Evolutionary conservation across 2,329 filamentous ascomycete genomes (phyloP).

Genomic region (Chaetoscypha palmicola): DNA sequence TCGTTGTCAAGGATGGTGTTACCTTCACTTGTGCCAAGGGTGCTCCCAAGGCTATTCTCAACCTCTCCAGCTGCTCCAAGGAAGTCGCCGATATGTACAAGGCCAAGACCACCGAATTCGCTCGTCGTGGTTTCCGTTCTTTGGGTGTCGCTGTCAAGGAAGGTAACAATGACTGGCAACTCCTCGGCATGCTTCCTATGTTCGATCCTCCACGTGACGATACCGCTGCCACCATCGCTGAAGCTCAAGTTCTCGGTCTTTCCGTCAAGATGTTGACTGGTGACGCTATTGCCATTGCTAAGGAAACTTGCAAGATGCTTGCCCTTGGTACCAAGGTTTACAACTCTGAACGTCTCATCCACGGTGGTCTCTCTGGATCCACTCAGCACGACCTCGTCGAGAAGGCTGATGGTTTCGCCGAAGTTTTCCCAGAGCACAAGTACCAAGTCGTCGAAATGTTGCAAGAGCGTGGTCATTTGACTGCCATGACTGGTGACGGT

Average conservation of each 20-base stretch:
- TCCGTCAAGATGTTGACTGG: slow-evolving; percentile 77
- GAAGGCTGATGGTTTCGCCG: slow-evolving; percentile 89
- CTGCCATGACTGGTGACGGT: slow-evolving; percentile 94
- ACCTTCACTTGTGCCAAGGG: slow-evolving; percentile 69
- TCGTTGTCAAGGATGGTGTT: slow-evolving; percentile 63
- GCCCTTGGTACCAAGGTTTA: slow-evolving; percentile 74
- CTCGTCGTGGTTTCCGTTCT: slow-evolving; percentile 72
- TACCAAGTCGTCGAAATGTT: slow-evolving; percentile 91
- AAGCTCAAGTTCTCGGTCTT: slow-evolving; percentile 69
- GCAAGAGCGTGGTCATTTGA: slow-evolving; percentile 86
- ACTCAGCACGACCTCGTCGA: slow-evolving; percentile 72
- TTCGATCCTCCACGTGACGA: slow-evolving; percentile 75
- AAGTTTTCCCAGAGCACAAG: slow-evolving; percentile 94
- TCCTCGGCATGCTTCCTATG: slow-evolving; percentile 72
- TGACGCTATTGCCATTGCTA: slow-evolving; percentile 72
- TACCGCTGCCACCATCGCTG: slow-evolving; percentile 70
- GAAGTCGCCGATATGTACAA: slow-evolving; percentile 61
- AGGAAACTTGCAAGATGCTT: slow-evolving; percentile 78
- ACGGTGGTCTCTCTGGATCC: slow-evolving; percentile 66
- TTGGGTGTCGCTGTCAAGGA: slow-evolving; percentile 74
- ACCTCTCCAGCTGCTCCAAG: slow-evolving; percentile 59
- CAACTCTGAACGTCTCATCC: slow-evolving; percentile 71
- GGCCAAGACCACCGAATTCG: slow-evolving; percentile 68
- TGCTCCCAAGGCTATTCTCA: slow-evolving; percentile 68
- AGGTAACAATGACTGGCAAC: slow-evolving; percentile 62